Conservation (phyloP, 331 rosid genomes). For the Prunus yedoensis region DNA sequence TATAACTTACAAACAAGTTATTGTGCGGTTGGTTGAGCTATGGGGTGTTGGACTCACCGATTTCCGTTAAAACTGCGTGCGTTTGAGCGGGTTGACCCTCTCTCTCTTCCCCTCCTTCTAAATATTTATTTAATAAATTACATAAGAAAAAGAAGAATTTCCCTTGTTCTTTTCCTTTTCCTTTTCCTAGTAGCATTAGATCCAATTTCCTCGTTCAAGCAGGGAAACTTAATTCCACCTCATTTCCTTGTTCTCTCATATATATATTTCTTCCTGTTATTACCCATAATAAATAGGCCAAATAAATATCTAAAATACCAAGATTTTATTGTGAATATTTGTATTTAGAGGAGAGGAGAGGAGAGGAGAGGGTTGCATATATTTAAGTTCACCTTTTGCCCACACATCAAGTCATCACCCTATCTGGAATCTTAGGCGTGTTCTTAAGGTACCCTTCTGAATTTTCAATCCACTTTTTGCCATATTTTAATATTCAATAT, state of each 20-base stretch:
- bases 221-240: slow-evolving; percentile 18
- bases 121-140: background rate
- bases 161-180: background rate
- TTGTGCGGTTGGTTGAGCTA: slow-evolving; percentile 17
- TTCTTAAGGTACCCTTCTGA: slow-evolving; percentile 21
- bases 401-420: slow-evolving; percentile 22
- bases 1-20: background rate
- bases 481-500: background rate
- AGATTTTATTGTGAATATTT: background rate
- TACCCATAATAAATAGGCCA: background rate
- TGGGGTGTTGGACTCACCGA: slow-evolving; percentile 15
- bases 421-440: slow-evolving; percentile 28
- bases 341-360: background rate
- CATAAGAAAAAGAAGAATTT: background rate
- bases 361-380: background rate
- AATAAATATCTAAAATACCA: background rate
- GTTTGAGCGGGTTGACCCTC: slow-evolving; percentile 31
- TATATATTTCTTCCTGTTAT: background rate
- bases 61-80: slow-evolving; percentile 58
- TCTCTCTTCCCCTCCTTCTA: slow-evolving; percentile 12
- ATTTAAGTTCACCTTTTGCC: slow-evolving; percentile 11
- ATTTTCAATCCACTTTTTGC: slow-evolving; percentile 5
- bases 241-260: background rate
- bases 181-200: slow-evolving; percentile 13
- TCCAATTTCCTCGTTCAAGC: slow-evolving; percentile 24